A percentile compares a stretch with the other conserved stretches of the same genome.
Conservation (phyloP, 2,329 filamentous ascomycete species). For the Elsinoe necatrix region DNA sequence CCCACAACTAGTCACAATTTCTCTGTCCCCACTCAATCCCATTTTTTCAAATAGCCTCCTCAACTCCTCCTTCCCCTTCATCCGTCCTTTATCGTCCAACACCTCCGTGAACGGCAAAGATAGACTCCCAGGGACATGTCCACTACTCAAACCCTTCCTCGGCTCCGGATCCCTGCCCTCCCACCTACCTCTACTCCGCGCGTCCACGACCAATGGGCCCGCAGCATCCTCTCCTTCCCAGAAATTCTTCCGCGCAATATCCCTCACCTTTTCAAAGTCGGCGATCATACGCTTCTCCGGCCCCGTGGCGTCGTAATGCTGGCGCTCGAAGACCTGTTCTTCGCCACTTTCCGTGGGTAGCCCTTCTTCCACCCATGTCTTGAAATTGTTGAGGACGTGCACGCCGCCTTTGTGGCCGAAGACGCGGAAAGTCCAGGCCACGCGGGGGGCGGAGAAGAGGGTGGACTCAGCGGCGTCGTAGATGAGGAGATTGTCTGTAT, state of each 20-base stretch:
- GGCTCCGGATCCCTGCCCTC: slow-evolving; percentile 78
- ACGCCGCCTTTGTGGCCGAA: slow-evolving; percentile 78
- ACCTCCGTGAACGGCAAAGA: slow-evolving; percentile 73
- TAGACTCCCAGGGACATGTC: slow-evolving; percentile 83
- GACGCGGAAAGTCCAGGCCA: slow-evolving; percentile 83
- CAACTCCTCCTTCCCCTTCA: slow-evolving; percentile 64
- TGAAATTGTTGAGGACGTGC: slow-evolving; percentile 92
- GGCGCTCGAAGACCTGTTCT: slow-evolving; percentile 41
- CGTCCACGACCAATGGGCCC: slow-evolving; percentile 60
- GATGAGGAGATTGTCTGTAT: slow-evolving; percentile 84
- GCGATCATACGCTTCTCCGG: slow-evolving; percentile 57
- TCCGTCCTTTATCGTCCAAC: slow-evolving; percentile 74
- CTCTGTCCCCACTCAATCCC: slow-evolving; percentile 67
- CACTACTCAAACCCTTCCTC: slow-evolving; percentile 70
- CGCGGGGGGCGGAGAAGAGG: slow-evolving; percentile 87
- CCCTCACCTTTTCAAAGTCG: slow-evolving; percentile 72
- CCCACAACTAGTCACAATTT: slow-evolving; percentile 81
- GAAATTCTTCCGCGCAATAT: slow-evolving; percentile 64
- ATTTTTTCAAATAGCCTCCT: slow-evolving; percentile 68
- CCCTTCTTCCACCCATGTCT: slow-evolving; percentile 79
- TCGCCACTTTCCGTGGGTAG: slow-evolving; percentile 73
- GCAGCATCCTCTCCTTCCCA: slow-evolving; percentile 83
- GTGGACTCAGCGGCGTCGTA: slow-evolving; percentile 89
- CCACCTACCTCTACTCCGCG: slow-evolving; percentile 70
- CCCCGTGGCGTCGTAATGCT: slow-evolving; percentile 37